Evolutionary conservation across 2,329 filamentous ascomycete genomes (phyloP).

Genomic region (Aspergillus pseudoglaucus): DNA sequence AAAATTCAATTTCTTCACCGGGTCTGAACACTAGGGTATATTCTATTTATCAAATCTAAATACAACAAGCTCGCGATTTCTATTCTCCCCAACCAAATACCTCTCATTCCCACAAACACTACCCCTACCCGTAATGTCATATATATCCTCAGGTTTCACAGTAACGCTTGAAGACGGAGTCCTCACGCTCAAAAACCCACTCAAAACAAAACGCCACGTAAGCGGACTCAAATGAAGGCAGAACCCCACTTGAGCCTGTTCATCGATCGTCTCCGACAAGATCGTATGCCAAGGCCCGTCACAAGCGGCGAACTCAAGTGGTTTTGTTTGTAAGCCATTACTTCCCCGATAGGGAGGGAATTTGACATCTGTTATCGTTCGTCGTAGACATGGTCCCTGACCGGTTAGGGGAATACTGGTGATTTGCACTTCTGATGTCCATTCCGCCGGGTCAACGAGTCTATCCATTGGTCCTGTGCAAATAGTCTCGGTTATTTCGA

Average conservation of each 20-base stretch:
- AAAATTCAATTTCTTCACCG: too few relatives aligned
- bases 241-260: conserved; percentile 25
- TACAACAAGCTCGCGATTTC: conserved; percentile 46
- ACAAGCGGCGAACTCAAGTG: conserved; percentile 15
- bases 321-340: conserved; percentile 28
- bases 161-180: conserved; percentile 17
- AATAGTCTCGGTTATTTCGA: conserved; percentile 54
- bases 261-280: conserved; percentile 32
- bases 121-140: conserved; percentile 47
- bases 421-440: conserved; percentile 41
- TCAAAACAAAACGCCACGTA: conserved; percentile 19
- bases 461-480: conserved; percentile 46
- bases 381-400: conserved; percentile 45
- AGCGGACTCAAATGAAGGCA: conserved; percentile 28
- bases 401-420: conserved; percentile 51
- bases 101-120: conserved; percentile 54
- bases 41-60: conserved; percentile 42
- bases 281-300: conserved; percentile 29
- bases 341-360: conserved; percentile 43
- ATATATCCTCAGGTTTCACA: conserved; percentile 34
- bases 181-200: conserved; percentile 24
- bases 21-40: too few relatives aligned
- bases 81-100: conserved; percentile 57
- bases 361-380: conserved; percentile 37
- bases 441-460: conserved; percentile 34